Conservation (phyloP, 1,284 basidiomycete species). For the Pascua guehoae region DNA sequence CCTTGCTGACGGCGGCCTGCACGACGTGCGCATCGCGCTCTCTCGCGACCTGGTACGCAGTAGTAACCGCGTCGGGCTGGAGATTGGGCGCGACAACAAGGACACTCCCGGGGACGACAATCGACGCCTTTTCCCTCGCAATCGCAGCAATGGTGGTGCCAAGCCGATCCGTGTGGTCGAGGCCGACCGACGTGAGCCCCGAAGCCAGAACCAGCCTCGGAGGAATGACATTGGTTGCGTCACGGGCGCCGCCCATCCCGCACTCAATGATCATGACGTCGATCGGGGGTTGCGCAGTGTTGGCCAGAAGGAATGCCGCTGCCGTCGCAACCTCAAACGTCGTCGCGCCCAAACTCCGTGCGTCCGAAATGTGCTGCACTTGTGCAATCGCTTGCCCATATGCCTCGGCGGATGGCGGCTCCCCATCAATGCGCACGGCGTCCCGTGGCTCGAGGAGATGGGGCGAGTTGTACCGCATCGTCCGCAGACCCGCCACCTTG, state of each 20-base stretch:
- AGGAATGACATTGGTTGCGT: slow-evolving; percentile 88
- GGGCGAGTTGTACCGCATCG: slow-evolving; percentile 89
- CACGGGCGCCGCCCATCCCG: slow-evolving; percentile 86
- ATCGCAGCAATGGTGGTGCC: slow-evolving; percentile 74
- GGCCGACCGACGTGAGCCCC: slow-evolving; percentile 76
- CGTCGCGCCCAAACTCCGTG: slow-evolving; percentile 56
- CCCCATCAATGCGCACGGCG: slow-evolving; percentile 66
- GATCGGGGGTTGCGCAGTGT: slow-evolving; percentile 50
- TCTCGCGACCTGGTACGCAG: slow-evolving; percentile 51
- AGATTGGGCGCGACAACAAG: slow-evolving; percentile 72
- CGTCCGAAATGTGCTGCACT: slow-evolving; percentile 58
- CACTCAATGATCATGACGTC: slow-evolving; percentile 89
- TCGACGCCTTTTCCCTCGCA: slow-evolving; percentile 77
- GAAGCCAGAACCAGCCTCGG: slow-evolving; percentile 69
- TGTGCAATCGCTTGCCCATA: slow-evolving; percentile 57
- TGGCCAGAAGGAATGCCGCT: slow-evolving; percentile 70
- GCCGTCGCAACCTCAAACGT: slow-evolving; percentile 82
- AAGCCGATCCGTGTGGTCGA: slow-evolving; percentile 89
- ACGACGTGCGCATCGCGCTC: slow-evolving; percentile 32
- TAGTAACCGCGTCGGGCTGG: slow-evolving; percentile 55
- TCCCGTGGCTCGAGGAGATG: slow-evolving; percentile 79
- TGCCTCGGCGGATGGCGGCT: slow-evolving; percentile 54
- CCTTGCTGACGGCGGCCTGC: slow-evolving; percentile 22
- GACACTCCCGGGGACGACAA: slow-evolving; percentile 65
- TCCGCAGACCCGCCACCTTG: slow-evolving; percentile 56